Conservation (phyloP, 805 yeast genomes). For the Saccharomycopsis selenospora region DNA sequence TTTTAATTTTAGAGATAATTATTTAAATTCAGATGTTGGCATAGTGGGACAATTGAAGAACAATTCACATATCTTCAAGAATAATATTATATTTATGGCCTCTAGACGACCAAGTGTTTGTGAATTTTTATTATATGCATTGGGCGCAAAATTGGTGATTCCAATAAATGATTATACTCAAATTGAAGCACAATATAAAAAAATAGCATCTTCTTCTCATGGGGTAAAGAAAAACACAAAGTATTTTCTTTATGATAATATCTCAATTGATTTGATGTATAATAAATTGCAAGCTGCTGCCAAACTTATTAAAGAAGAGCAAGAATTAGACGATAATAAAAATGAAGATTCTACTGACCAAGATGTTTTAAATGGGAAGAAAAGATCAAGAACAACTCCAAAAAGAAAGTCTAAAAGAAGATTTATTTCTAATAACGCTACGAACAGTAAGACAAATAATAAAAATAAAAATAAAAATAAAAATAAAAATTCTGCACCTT, state of each 20-base stretch:
- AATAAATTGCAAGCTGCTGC: background rate
- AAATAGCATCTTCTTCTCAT: background rate
- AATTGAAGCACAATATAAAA: background rate
- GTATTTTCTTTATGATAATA: slow-evolving; percentile 28
- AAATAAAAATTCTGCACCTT: too few species aligned
- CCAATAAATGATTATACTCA: slow-evolving; percentile 13
- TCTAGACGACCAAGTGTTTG: slow-evolving; percentile 26
- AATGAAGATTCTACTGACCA: too few species aligned
- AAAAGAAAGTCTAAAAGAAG: background rate
- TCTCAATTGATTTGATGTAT: slow-evolving; percentile 9
- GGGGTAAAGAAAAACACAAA: background rate
- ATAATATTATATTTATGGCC: slow-evolving; percentile 22
- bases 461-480: background rate
- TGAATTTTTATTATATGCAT: slow-evolving; percentile 38
- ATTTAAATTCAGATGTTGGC: slow-evolving; percentile 20
- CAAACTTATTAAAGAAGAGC: background rate
- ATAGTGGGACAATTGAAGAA: slow-evolving; percentile 35
- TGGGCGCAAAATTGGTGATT: slow-evolving; percentile 34
- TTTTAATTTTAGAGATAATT: slow-evolving; percentile 35
- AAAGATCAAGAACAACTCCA: background rate
- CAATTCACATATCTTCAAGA: slow-evolving; percentile 29
- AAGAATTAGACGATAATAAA: too few species aligned
- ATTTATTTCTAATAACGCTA: background rate
- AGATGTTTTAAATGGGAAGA: background rate
- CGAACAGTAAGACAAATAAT: background rate